phyloP scores from a whole-genome alignment of 768 basidiomycete genomes.

The Termitomyces sp. region DNA sequence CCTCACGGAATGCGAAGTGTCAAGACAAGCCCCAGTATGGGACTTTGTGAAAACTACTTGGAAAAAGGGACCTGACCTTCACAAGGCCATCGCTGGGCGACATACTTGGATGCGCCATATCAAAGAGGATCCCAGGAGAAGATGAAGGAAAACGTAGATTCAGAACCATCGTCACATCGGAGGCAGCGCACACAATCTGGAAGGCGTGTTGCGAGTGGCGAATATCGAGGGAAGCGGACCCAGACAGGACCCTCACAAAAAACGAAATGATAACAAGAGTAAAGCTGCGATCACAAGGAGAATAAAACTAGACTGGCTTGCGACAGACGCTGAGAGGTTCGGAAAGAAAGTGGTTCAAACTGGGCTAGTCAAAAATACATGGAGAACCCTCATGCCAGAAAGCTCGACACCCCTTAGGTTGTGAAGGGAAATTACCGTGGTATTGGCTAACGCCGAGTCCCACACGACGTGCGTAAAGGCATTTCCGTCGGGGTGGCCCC shows the following conservation, averaged over 20 bases:
- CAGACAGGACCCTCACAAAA: not conserved
- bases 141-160: not conserved
- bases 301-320: not conserved
- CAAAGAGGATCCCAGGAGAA: not conserved
- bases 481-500: too few species aligned
- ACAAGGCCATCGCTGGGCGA: too few species aligned
- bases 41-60: too few species aligned
- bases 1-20: too few species aligned
- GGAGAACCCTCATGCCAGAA: not conserved
- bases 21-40: too few species aligned
- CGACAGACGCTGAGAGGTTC: not conserved
- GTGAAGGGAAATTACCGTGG: not conserved
- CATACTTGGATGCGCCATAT: not conserved
- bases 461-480: too few species aligned
- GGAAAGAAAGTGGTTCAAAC: not conserved
- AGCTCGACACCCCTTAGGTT: not conserved
- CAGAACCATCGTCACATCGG: constrained; percentile 19
- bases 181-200: constrained; percentile 25
- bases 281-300: not conserved
- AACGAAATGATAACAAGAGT: not conserved
- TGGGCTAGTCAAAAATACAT: not conserved
- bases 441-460: too few species aligned
- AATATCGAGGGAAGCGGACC: constrained; percentile 4
- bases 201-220: constrained; percentile 18
- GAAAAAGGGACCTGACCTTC: too few species aligned